Evolutionary conservation across 1,284 basidiomycete species (phyloP), one percentile per base, ranked within the genome.

Genomic region (Agaricales sp.): DNA sequence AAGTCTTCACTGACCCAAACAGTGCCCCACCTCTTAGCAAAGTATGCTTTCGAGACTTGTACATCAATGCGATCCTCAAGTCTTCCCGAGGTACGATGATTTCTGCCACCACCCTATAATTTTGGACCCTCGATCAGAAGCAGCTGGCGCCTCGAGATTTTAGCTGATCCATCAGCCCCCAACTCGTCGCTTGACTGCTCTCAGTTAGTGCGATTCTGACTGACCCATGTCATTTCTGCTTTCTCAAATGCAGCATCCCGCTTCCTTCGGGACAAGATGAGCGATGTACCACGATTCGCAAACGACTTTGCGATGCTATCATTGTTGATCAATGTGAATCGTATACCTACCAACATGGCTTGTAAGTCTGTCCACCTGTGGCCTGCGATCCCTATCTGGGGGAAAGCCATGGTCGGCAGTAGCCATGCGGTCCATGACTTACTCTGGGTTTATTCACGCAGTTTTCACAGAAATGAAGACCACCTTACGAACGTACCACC

Each of bases 401-500:
- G n/a, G n/a, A n/a, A n/a, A n/a, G n/a, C n/a, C n/a, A n/a, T n/a
- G n/a, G n/a, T n/a, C n/a, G n/a, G n/a, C n/a, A n/a, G n/a, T n/a
- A n/a, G n/a, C n/a, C n/a, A n/a, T n/a, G n/a, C n/a, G n/a, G n/a
- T n/a, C n/a, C n/a, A n/a, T n/a, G n/a, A n/a, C n/a, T n/a, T n/a
- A n/a, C n/a, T n/a, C n/a, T n/a, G n/a, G 21, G 16, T 48, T 48
- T 41, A 46, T 46, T 45, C 46, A 38, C 50, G 46, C 58, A 83
- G 81, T 84, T 63, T 83, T 84, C 59, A 78, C 78, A 21, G 86
- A 88, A 66, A 89, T 90, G 86, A 82, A 84, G 64, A 90, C 88
- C 1, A 73, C 83, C 12, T 73, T 90, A 55, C 73, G 87, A 52
- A 87, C 84, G 35, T 92, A 91, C 63, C 87, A 91, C 59, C 86